These are phyloP conservation scores for Papiliotrema fonsecae DNA, from an alignment of 1,284 basidiomycete genomes.

Conservation along the genomic window DNA sequence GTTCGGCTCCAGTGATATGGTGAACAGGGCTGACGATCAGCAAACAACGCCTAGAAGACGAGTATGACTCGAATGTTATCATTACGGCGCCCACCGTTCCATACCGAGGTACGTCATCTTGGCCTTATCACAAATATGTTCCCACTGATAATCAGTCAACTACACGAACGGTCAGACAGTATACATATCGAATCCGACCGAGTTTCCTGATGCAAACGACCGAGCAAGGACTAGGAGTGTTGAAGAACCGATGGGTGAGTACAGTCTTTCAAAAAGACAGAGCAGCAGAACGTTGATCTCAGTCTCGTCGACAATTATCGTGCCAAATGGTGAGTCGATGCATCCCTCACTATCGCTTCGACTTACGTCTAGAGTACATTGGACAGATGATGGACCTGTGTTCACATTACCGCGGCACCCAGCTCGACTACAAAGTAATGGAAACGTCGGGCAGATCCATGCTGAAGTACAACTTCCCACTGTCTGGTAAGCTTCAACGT, in stretches of 20 bases:
- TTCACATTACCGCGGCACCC: slow-evolving; percentile 68
- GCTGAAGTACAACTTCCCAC: slow-evolving; percentile 72
- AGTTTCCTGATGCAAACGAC: slow-evolving; percentile 80
- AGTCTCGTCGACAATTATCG: slow-evolving; percentile 84
- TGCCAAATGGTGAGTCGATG: slow-evolving; percentile 69
- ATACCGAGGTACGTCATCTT: slow-evolving; percentile 67
- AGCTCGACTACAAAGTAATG: slow-evolving; percentile 71
- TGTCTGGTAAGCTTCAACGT: slow-evolving; percentile 45
- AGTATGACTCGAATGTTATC: slow-evolving; percentile 85
- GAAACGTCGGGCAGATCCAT: slow-evolving; percentile 64
- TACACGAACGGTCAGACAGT: slow-evolving; percentile 62
- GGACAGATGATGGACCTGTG: slow-evolving; percentile 91
- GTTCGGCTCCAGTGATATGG: neutral
- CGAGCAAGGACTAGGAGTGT: slow-evolving; percentile 63
- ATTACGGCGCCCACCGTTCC: slow-evolving; percentile 91
- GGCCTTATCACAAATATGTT: no score
- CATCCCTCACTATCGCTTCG: no score
- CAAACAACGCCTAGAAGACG: slow-evolving; percentile 90
- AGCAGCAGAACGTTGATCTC: neutral
- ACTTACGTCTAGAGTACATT: slow-evolving; percentile 59
- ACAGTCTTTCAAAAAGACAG: no score
- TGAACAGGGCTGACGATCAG: slow-evolving; percentile 9
- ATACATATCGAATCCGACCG: slow-evolving; percentile 81
- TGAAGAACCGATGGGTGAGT: slow-evolving; percentile 67
- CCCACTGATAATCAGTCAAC: slow-evolving; percentile 56